These are phyloP conservation scores for Blastosporella zonata DNA, from an alignment of 1,284 basidiomycete genomes.

Conservation along the genomic window DNA sequence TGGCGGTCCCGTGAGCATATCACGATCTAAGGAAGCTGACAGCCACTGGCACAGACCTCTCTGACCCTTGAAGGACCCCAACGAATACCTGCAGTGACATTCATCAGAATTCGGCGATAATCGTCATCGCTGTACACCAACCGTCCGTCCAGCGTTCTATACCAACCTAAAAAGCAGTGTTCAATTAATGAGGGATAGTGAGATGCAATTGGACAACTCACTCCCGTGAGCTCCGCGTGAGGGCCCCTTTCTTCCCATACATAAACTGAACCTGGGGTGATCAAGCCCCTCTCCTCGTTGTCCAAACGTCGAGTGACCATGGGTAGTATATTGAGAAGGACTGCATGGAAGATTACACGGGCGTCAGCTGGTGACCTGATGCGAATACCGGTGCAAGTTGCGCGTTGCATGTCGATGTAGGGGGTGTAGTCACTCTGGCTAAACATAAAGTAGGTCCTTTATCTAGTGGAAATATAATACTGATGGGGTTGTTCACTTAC, in stretches of 20 bases:
- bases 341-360: conserved; percentile 74
- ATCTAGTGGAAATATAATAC: conserved; percentile 34
- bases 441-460: conserved; percentile 25
- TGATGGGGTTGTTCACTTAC: conserved; percentile 40
- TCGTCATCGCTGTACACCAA: conserved; percentile 19
- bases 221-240: conserved; percentile 67
- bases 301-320: conserved; percentile 77
- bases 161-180: conserved; percentile 47
- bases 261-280: conserved; percentile 69
- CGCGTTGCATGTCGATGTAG: conserved; percentile 37
- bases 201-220: conserved; percentile 32
- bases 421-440: not conserved
- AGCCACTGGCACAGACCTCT: conserved; percentile 43
- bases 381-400: conserved; percentile 44
- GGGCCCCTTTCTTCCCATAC: conserved; percentile 82
- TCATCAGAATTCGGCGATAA: conserved; percentile 33
- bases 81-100: conserved; percentile 49
- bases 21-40: not conserved
- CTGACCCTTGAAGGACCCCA: conserved; percentile 78
- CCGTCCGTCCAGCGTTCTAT: conserved; percentile 66
- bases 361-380: conserved; percentile 67
- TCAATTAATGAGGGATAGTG: conserved; percentile 2
- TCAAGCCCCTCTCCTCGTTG: conserved; percentile 61
- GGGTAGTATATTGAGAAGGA: conserved; percentile 59
- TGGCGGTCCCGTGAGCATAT: conserved; percentile 7